These are phyloP conservation scores for Aspergillus asperescens DNA, from an alignment of 495 filamentous ascomycete genomes.

Conservation along the genomic window DNA sequence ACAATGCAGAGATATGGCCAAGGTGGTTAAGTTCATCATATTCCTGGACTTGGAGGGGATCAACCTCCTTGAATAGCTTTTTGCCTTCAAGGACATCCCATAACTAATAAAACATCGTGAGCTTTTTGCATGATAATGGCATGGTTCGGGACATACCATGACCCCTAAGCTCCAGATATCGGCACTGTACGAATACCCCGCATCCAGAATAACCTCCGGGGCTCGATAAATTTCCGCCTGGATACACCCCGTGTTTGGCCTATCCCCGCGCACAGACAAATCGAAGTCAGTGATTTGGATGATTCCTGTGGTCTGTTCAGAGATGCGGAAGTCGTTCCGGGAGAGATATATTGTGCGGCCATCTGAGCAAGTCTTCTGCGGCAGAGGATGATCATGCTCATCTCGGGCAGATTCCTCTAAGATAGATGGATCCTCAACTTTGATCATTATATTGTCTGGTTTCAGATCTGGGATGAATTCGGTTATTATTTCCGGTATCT, in stretches of 20 bases:
- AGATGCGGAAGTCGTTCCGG: too few relatives aligned
- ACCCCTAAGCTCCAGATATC: conserved; percentile 40
- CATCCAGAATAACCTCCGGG: conserved; percentile 34
- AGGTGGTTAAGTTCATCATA: too few relatives aligned
- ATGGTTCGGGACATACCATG: conserved; percentile 23
- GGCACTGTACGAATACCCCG: conserved; percentile 28
- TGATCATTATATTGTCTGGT: conserved; percentile 20
- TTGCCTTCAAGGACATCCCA: too few relatives aligned
- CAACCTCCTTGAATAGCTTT: too few relatives aligned
- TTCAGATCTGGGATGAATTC: conserved; percentile 5
- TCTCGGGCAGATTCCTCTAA: conserved; percentile 15
- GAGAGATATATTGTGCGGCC: too few relatives aligned
- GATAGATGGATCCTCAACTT: conserved; percentile 20
- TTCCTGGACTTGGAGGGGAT: too few relatives aligned
- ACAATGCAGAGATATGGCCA: too few relatives aligned
- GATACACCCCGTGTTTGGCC: conserved; percentile 28
- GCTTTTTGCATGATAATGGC: not conserved
- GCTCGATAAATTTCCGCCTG: conserved; percentile 39
- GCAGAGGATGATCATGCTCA: too few relatives aligned
- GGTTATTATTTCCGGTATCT: not conserved
- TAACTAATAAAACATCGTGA: conserved; percentile 12
- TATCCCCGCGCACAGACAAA: conserved; percentile 23
- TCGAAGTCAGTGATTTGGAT: too few relatives aligned
- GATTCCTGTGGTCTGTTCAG: too few relatives aligned
- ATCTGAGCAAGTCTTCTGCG: too few relatives aligned